A percentile compares a stretch with the other conserved stretches of the same genome.
Conservation (phyloP, 2,329 filamentous ascomycete genomes). For the Tetracladium maxilliforme region DNA sequence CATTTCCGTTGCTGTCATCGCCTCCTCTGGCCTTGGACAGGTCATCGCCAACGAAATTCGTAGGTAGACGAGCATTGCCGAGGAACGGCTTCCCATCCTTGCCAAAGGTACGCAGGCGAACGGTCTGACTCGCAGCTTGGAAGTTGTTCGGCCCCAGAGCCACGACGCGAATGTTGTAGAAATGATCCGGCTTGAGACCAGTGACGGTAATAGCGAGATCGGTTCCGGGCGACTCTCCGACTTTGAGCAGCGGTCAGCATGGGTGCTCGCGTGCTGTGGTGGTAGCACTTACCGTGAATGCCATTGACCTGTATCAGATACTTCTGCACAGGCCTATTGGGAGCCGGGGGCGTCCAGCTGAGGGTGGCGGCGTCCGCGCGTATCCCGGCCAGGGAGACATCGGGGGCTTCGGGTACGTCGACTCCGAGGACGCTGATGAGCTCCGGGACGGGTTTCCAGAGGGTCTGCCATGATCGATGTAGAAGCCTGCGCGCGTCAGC, state of each 20-base stretch:
- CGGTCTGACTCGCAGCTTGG: constrained; percentile 72
- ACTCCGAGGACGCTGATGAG: constrained; percentile 84
- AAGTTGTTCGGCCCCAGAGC: constrained; percentile 87
- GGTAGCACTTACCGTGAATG: constrained; percentile 52
- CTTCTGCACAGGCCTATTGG: constrained; percentile 58
- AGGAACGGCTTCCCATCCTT: constrained; percentile 48
- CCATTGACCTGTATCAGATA: constrained; percentile 92
- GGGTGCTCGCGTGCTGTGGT: constrained; percentile 1
- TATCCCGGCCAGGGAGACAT: constrained; percentile 83
- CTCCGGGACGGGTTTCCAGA: constrained; percentile 81
- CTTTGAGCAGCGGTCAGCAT: constrained; percentile 23
- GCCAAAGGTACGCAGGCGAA: constrained; percentile 67
- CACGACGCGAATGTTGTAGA: constrained; percentile 88
- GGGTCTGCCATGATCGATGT: constrained; percentile 73
- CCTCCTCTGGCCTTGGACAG: constrained; percentile 20
- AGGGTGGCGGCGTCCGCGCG: constrained; percentile 75
- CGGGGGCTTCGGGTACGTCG: constrained; percentile 80
- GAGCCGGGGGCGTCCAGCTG: constrained; percentile 69
- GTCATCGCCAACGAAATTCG: constrained; percentile 39
- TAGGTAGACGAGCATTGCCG: constrained; percentile 38
- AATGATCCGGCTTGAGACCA: constrained; percentile 71
- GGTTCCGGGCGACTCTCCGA: constrained; percentile 69
- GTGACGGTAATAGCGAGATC: constrained; percentile 87
- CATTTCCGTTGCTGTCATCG: constrained; percentile 34
- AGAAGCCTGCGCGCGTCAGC: constrained; percentile 46